phyloP scores from a whole-genome alignment of 345 rosid genomes.

The Salix purpurea region DNA sequence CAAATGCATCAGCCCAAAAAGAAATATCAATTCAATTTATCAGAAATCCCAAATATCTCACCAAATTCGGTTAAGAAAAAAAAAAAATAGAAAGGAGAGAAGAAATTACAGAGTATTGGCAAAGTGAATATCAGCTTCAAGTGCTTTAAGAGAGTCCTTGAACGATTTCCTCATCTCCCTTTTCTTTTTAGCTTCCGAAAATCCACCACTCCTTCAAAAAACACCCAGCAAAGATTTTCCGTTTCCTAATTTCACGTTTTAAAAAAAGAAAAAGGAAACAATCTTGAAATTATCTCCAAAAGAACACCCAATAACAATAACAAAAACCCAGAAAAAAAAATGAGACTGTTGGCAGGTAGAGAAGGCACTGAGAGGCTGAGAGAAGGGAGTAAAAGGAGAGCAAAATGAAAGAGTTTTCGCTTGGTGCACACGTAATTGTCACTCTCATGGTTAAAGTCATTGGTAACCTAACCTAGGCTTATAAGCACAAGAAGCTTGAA shows the following conservation, averaged over 20 bases:
- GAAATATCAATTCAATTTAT: background rate
- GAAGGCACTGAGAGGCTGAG: background rate
- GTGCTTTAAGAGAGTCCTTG: constrained; percentile 92
- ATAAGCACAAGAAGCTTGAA: background rate
- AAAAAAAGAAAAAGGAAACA: background rate
- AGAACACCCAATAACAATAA: constrained; percentile 4
- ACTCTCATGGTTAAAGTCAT: background rate
- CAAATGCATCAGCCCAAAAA: background rate
- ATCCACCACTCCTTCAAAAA: constrained; percentile 15
- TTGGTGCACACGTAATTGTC: constrained; percentile 68
- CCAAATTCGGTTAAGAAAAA: background rate
- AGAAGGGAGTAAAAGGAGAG: background rate
- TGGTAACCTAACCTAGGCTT: background rate
- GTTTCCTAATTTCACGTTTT: background rate
- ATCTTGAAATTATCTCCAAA: background rate
- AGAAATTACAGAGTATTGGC: constrained; percentile 82
- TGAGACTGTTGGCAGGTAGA: background rate
- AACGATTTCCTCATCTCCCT: constrained; percentile 77
- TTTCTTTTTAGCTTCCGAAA: constrained; percentile 14
- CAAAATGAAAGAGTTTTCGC: constrained; percentile 34
- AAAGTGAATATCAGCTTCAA: constrained; percentile 97
- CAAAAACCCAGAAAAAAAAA: background rate
- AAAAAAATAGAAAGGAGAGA: background rate
- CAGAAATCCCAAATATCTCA: background rate
- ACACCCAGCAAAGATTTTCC: background rate